phyloP scores from a whole-genome alignment of 2,329 filamentous ascomycete genomes.

The Arthrobotrys pseudoclavata region DNA sequence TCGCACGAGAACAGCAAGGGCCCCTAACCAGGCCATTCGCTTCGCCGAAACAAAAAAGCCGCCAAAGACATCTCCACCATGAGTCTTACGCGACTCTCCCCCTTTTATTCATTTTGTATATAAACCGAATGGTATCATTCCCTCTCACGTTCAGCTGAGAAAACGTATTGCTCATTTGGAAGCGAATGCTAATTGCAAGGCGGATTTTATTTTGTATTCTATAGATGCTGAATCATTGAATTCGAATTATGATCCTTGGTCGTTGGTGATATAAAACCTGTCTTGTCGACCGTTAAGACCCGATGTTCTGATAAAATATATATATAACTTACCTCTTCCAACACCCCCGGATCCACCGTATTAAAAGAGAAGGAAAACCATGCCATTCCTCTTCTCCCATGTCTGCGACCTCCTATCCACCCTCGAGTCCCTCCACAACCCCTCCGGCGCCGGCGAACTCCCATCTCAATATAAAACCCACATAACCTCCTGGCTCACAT shows the following conservation, averaged over 20 bases:
- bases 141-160: background rate
- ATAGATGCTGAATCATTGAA: background rate
- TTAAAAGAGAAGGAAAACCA: slow-evolving; percentile 18
- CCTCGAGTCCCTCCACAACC: slow-evolving; percentile 59
- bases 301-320: background rate
- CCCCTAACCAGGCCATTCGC: background rate
- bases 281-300: background rate
- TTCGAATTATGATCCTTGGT: background rate
- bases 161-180: background rate
- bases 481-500: slow-evolving; percentile 61
- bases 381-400: slow-evolving; percentile 62
- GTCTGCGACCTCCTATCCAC: slow-evolving; percentile 61
- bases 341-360: background rate
- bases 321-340: background rate
- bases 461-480: slow-evolving; percentile 44
- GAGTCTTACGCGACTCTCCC: slow-evolving; percentile 13
- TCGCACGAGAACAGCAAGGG: background rate
- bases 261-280: background rate
- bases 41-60: slow-evolving; percentile 6
- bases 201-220: background rate
- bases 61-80: slow-evolving; percentile 7
- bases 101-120: slow-evolving; percentile 12
- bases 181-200: slow-evolving; percentile 19
- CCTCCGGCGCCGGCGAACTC: slow-evolving; percentile 23
- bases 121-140: background rate